Conservation (phyloP, 1,139 yeast species). For the Yamadazyma dushanensis region DNA sequence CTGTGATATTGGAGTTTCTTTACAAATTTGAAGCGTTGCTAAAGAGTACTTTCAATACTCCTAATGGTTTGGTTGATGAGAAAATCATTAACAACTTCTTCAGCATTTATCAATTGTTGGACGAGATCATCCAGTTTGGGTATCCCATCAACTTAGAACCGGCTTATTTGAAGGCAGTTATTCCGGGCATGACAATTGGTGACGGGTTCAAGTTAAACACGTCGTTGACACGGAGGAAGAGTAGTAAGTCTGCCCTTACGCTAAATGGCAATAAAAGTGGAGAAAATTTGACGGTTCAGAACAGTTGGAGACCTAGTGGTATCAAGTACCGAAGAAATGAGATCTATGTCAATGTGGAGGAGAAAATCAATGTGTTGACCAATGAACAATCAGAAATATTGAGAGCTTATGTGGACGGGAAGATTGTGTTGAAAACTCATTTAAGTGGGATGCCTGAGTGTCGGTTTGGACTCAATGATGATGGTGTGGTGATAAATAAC, state of each 20-base stretch:
- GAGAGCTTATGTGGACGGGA: constrained; percentile 76
- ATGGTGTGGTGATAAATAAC: constrained; percentile 24
- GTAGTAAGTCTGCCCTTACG: constrained; percentile 12
- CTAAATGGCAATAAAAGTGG: constrained; percentile 14
- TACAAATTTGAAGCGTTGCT: constrained; percentile 57
- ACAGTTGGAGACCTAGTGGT: constrained; percentile 71
- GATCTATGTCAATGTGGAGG: constrained; percentile 74
- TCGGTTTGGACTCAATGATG: constrained; percentile 60
- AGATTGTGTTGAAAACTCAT: constrained; percentile 68
- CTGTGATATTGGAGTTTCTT: constrained; percentile 75
- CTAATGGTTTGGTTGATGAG: constrained; percentile 27
- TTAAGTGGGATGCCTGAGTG: constrained; percentile 76
- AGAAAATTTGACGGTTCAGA: constrained; percentile 13
- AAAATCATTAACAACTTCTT: constrained; percentile 54
- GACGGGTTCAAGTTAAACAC: constrained; percentile 23
- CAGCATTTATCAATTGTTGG: constrained; percentile 71
- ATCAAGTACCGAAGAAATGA: constrained; percentile 83
- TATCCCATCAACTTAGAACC: constrained; percentile 73
- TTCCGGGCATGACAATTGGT: constrained; percentile 24
- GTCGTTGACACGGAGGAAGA: constrained; percentile 15
- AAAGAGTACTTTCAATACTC: constrained; percentile 19
- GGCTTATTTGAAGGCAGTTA: constrained; percentile 28
- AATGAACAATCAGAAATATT: constrained; percentile 60
- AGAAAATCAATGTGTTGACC: constrained; percentile 69
- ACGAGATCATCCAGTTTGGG: constrained; percentile 80